Evolutionary conservation across 2,329 filamentous ascomycete genomes (phyloP), one percentile per base, ranked within the genome.

Genomic region (Polytolypa hystricis): DNA sequence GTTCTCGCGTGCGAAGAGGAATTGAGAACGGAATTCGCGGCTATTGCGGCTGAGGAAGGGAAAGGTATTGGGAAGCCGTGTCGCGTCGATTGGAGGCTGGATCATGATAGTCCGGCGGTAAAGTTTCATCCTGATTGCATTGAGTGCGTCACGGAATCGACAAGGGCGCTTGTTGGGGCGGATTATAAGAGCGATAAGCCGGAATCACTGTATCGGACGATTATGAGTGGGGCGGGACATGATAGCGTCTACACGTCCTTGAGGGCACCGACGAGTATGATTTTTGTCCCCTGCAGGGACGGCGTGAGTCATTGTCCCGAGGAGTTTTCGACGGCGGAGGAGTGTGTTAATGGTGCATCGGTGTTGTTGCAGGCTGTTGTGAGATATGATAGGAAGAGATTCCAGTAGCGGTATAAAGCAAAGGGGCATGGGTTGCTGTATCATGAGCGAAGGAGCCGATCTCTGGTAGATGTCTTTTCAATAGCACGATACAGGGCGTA

Each of bases 91-190:
- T 82, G 79, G 67, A 61, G 59, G 4, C 66, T 76, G 1, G 78
- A 84, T 51, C 76, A 74, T 46, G 66, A 73, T 33, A 66, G 62
- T 3, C 69, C 72, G 0, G 77, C 77, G 1, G 71, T 77, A 0
- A 65, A 67, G 19, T 86, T 86, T 57, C 68, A 84, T 47, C 55
- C 68, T 5, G 73, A 79, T 45, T 85, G 81, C 51, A 78, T 85
- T 39, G 55, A 61, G 1, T 77, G 75, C 23, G 79, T 85, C 6
- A 65, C 70, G 33, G 64, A 71, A 28, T 73, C 77, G 15, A 76
- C 78, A 0, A 56, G 60, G 36, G 69, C 67, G 4, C 66, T 79
- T 1, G 69, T 78, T 1, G n/a, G n/a, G n/a, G 70, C 75, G 1
- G 68, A 71, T 29, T 50, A 65, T 14, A 56, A 64, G 17, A 46